phyloP scores from a whole-genome alignment of 2,329 filamentous ascomycete species.

The Cadophora luteo-olivacea region DNA sequence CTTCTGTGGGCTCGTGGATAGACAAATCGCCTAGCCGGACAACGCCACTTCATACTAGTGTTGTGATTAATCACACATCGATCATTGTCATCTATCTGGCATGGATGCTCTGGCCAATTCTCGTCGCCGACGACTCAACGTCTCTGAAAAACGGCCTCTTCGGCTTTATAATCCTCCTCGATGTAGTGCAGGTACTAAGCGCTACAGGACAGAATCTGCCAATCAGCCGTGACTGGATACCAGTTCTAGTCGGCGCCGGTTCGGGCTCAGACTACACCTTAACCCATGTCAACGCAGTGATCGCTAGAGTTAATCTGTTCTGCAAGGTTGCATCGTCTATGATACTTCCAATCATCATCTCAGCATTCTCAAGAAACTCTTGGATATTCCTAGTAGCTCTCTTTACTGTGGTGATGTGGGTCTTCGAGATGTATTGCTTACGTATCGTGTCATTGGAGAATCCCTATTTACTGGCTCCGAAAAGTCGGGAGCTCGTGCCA shows the following conservation, averaged over 20 bases:
- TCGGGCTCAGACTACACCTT: constrained; percentile 41
- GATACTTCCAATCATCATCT: constrained; percentile 53
- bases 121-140: constrained; percentile 34
- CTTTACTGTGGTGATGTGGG: constrained; percentile 50
- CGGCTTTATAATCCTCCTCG: constrained; percentile 45
- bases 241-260: constrained; percentile 41
- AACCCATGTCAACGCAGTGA: constrained; percentile 53
- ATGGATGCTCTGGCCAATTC: constrained; percentile 47
- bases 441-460: constrained; percentile 45
- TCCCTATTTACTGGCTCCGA: constrained; percentile 37
- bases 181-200: constrained; percentile 49
- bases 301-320: constrained; percentile 60
- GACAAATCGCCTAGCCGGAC: constrained; percentile 47
- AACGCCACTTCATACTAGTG: constrained; percentile 47
- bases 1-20: constrained; percentile 49
- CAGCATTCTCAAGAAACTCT: constrained; percentile 51
- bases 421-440: constrained; percentile 46
- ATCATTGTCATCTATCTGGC: constrained; percentile 45
- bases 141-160: constrained; percentile 37
- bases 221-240: constrained; percentile 52
- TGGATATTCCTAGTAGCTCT: constrained; percentile 50
- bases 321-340: constrained; percentile 58
- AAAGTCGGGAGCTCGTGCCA: constrained; percentile 19
- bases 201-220: constrained; percentile 49
- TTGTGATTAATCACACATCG: constrained; percentile 47